Base-by-base conservation (phyloP, 768 basidiomycete genomes). In the Mycena albidolilacea region DNA sequence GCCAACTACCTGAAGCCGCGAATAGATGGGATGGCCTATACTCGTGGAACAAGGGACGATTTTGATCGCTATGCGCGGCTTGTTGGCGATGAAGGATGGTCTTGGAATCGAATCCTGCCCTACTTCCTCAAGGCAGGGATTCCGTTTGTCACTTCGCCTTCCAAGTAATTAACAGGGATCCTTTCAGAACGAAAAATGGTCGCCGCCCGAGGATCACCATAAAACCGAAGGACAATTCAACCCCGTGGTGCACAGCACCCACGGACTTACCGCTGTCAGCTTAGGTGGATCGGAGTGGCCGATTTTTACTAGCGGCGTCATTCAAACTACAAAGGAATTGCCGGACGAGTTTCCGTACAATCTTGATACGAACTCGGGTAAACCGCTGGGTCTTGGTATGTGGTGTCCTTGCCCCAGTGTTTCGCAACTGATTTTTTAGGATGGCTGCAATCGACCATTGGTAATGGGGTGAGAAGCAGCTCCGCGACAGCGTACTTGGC, bases 1-100 rank as follows among this genome's bases (percentile, higher is more conserved):
- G 19, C 54, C 43, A 46, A 64, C 5, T 35, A 64, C 43, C 61
- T 48, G 21, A 48, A 38, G 17, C 44, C 17, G 35, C 35, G 46
- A 50, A 17, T n/a, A 52, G 48, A 64, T 30, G 63, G 62, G 23
- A 64, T 64, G 62, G 21, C 44, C 35, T 62, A 62, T 43, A 62
- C 43, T 2, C 61, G 61, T 6, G 61, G 61, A 30, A 46, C 43
- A 12, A 43, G 9, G 10, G 61, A 62, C 4, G 61, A 62, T 15
- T 62, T 3, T 2, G 30, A 62, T 46, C 41, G 61, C 23, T 62
- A 62, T 35, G 61, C 61, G 35, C 15, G 23, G 12, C 8, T 62
- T 21, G 46, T 43, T 21, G 5, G 21, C 21, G 61, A 62, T 44
- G 21, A 21, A 23, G 12, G 61, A 10, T 62, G 61, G 61, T 62